Conservation (phyloP, 2,329 filamentous ascomycete species). For the Ceratocystis alfenasii region DNA sequence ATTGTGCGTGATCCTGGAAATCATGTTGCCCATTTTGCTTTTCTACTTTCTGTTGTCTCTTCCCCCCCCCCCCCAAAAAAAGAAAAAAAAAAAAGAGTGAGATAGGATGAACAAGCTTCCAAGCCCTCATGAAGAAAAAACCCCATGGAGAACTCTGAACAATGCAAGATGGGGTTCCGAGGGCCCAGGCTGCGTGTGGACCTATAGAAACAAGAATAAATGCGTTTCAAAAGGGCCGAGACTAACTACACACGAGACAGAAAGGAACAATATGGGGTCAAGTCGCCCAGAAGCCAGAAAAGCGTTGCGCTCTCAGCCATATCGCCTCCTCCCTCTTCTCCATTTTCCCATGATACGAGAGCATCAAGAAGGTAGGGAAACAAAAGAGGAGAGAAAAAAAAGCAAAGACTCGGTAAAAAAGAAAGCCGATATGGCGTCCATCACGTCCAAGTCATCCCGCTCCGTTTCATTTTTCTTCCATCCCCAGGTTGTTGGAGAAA, state of each 20-base stretch:
- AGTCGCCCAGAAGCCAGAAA: not conserved
- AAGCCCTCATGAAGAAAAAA: not conserved
- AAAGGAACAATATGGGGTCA: not conserved
- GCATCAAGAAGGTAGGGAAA: too few species aligned
- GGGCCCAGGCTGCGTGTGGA: not conserved
- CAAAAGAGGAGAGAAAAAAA: not conserved
- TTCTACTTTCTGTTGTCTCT: too few species aligned
- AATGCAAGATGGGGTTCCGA: not conserved
- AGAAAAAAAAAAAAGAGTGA: not conserved
- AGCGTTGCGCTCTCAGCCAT: too few species aligned
- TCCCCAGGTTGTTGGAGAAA: too few species aligned
- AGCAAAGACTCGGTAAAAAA: not conserved
- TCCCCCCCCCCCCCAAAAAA: too few species aligned
- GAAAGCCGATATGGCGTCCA: not conserved
- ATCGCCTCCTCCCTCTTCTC: too few species aligned
- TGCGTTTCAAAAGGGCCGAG: conserved; percentile 3
- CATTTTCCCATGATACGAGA: too few species aligned
- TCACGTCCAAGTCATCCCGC: too few species aligned
- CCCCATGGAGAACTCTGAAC: not conserved
- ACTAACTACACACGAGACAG: not conserved
- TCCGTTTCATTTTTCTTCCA: too few species aligned
- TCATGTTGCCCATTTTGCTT: too few species aligned
- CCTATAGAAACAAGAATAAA: conserved; percentile 8
- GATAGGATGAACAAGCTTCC: conserved; percentile 10
- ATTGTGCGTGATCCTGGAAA: too few species aligned